phyloP scores from a whole-genome alignment of 2,329 filamentous ascomycete species.

The Nannizziopsis arthrosporioides region DNA sequence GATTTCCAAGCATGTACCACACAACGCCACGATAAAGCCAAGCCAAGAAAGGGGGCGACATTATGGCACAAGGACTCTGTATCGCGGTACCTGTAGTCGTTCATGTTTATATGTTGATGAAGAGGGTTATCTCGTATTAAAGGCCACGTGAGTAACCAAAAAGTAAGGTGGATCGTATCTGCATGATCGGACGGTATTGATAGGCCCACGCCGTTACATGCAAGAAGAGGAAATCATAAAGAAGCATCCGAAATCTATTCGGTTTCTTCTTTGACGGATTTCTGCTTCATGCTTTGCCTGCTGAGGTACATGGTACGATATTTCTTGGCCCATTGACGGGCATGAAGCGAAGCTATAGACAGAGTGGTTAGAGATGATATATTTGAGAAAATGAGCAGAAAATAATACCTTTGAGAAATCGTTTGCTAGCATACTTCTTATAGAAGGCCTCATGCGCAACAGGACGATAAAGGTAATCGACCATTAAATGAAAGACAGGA shows the following conservation, averaged over 20 bases:
- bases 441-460: slow-evolving; percentile 95
- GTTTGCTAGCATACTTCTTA: slow-evolving; percentile 99
- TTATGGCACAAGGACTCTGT: slow-evolving; percentile 2
- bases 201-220: too few relatives aligned
- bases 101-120: too few relatives aligned
- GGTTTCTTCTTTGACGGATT: slow-evolving; percentile 25
- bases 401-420: slow-evolving; percentile 88
- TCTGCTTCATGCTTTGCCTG: slow-evolving; percentile 20
- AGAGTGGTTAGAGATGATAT: slow-evolving; percentile 17
- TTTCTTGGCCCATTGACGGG: slow-evolving; percentile 87
- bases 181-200: too few relatives aligned
- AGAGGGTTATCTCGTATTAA: slow-evolving; percentile 1
- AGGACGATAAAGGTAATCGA: slow-evolving; percentile 86
- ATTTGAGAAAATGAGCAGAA: too few relatives aligned
- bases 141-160: slow-evolving; percentile 6
- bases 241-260: slow-evolving; percentile 17
- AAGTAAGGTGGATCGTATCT: background rate
- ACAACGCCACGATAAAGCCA: slow-evolving; percentile 13
- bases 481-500: slow-evolving; percentile 85
- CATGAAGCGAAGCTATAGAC: slow-evolving; percentile 67
- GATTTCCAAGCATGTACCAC: slow-evolving; percentile 13
- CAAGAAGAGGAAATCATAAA: background rate
- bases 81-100: background rate
- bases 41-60: slow-evolving; percentile 16
- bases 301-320: slow-evolving; percentile 38